Percentiles rank a stretch among this genome's conserved stretches.
Conservation (phyloP, 148 eudicot species). For the Salicornia ramosissima region DNA sequence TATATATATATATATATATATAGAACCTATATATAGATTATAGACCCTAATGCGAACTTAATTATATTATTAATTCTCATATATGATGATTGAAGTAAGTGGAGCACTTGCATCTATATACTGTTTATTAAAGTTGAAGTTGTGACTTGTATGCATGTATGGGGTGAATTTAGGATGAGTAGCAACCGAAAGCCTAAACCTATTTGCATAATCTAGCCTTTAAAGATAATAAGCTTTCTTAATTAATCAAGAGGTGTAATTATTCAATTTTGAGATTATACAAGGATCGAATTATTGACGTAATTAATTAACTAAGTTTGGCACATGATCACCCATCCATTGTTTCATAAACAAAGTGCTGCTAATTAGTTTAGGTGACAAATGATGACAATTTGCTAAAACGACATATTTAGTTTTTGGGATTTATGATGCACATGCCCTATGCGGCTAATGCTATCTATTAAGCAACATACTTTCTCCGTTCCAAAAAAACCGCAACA, state of each 20-base stretch:
- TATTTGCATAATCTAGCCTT: slow-evolving; percentile 5
- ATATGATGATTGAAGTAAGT: background rate
- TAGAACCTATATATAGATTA: too few relatives aligned
- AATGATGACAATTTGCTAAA: too few relatives aligned
- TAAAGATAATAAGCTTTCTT: background rate
- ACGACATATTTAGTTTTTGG: background rate
- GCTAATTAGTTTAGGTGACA: slow-evolving; percentile 7
- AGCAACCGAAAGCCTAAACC: background rate
- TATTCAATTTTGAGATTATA: background rate
- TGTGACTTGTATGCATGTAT: too few relatives aligned
- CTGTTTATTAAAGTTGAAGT: too few relatives aligned
- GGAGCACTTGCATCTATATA: background rate
- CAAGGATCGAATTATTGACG: background rate
- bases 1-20: too few relatives aligned
- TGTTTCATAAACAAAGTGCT: too few relatives aligned
- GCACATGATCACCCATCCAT: background rate
- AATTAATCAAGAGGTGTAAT: background rate
- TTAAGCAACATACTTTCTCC: background rate
- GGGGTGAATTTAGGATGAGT: background rate
- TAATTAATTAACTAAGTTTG: background rate
- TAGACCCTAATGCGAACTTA: too few relatives aligned
- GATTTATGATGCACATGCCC: background rate
- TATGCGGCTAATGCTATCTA: background rate
- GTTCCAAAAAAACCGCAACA: too few relatives aligned
- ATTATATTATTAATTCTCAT: background rate